Base-by-base conservation (phyloP, 441 rosid genomes). In the Geranium incanum region DNA sequence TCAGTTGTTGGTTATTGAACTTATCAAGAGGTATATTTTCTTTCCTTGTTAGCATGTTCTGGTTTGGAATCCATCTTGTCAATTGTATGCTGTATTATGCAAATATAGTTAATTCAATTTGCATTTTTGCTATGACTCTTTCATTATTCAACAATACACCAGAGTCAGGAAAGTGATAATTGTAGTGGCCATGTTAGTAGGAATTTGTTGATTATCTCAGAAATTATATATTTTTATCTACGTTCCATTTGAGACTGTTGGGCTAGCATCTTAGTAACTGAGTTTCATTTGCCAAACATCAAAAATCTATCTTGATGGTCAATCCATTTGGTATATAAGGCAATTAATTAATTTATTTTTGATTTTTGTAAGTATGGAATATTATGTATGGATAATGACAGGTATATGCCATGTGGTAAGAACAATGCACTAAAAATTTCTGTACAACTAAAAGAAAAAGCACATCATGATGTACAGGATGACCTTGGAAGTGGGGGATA, bases 1-100 rank as follows among this genome's bases (percentile, higher is more conserved):
- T 12, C 15, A 12, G 33, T 78, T 70, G 12, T 74, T 43, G 52
- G 50, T 73, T 68, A 52, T 36, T 41, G 57, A 41, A 57, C 68
- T 68, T 78, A 66, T 7, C 71, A 64, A 18, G 67, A 48, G 57
- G n/a, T 48, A 48, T 48, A 12, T 48, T 13, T 13, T 48, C n/a
- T 48, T 48, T 12, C n/a, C 57, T 12, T 48, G 57, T 48, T 8
- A 48, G 57, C 57, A 12, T 48, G 57, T 48, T 48, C 57, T 48
- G 57, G 11, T 48, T 3, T 9, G 57, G 12, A 48, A 48, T 48
- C n/a, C 57, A 9, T 48, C 3, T 8, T 48, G 1, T 48, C 15
- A 48, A 48, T 13, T 9, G 11, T 3, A 48, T 48, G 57, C 3
- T 12, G 57, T 48, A 12, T 48, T 48, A 48, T 48, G 57, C 57